Base-by-base conservation (phyloP, 139 green algal genomes). In the Spirogloea muscicola region DNA sequence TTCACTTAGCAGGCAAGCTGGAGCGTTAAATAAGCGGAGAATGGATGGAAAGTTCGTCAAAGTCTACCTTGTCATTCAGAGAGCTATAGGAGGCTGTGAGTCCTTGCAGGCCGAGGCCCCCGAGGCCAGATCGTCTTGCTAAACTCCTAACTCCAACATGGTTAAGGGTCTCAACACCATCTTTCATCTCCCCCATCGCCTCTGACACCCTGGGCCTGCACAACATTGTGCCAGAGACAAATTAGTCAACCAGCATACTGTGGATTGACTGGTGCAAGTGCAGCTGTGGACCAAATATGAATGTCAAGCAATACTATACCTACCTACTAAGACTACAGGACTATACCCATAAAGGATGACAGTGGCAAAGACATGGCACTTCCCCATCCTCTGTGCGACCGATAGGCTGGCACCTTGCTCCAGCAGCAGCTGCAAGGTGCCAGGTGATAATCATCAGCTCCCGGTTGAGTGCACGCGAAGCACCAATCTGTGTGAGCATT, bases 371-470 rank as follows among this genome's bases (percentile, higher is more conserved):
- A 62, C 63, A 36, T 62, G 63, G 29, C 46, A 55, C 6, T 18
- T 40, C 3, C 6, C 27, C 63, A 72, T 72, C 4, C 63, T 7
- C 63, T 72, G 39, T 16, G 63, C 63, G 18, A 72, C 63, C 25
- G 36, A 18, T n/a, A 58, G 10, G n/a, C 5, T 21, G 7, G n/a
- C 51, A 5, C 51, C 51, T 25, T 18, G 6, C 13, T 27, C 10
- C 21, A 60, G 51, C 51, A 36, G n/a, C 6, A 51, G 43, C 43
- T 10, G 43, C 43, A 25, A 13, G 13, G 46, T 31, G 46, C 21
- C 21, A 55, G 46, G 21, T 21, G 21, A 21, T 31, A 55, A 55
- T 21, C 21, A 21, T 55, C 46, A 55, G 46, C 21, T 55, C 46
- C 21, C 21, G 21, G 46, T 55, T 55, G 21, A 55, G 46, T 21